A percentile compares a stretch with the other conserved stretches of the same genome.
phyloP scores from a whole-genome alignment of 371 early-diverging fungal species.

The Zopfochytrium polystomum region DNA sequence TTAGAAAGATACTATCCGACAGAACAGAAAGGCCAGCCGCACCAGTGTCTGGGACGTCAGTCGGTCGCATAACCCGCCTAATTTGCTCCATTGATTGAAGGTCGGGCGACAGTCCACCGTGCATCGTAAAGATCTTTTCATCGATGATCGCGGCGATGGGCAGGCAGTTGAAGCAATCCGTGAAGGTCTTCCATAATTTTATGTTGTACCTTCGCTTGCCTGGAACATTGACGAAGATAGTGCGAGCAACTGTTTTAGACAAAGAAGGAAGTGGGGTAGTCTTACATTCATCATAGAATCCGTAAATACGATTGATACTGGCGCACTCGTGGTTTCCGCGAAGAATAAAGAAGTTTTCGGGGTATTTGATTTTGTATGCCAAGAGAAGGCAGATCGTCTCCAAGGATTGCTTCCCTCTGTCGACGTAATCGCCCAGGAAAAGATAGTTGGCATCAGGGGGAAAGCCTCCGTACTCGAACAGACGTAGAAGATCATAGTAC shows the following conservation, averaged over 20 bases:
- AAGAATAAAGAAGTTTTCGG: slow-evolving; percentile 94
- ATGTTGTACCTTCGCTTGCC: slow-evolving; percentile 88
- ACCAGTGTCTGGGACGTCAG: slow-evolving; percentile 93
- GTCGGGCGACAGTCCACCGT: slow-evolving; percentile 94
- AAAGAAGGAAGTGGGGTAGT: no score
- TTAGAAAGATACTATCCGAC: no score
- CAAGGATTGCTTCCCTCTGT: slow-evolving; percentile 88
- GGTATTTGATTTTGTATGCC: slow-evolving; percentile 93
- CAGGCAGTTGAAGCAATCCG: slow-evolving; percentile 89
- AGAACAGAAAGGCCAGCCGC: no score
- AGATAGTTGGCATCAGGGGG: slow-evolving; percentile 89
- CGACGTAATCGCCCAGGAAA: slow-evolving; percentile 96
- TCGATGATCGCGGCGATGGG: slow-evolving; percentile 94
- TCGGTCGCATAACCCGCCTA: slow-evolving; percentile 85
- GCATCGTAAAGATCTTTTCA: slow-evolving; percentile 93
- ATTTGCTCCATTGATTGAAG: slow-evolving; percentile 86
- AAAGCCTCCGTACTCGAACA: slow-evolving; percentile 92
- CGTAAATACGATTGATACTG: slow-evolving; percentile 93
- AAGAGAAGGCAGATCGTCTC: slow-evolving; percentile 68
- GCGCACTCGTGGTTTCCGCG: slow-evolving; percentile 96
- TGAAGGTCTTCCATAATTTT: slow-evolving; percentile 91
- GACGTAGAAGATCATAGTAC: slow-evolving; percentile 89
- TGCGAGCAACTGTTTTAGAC: not conserved
- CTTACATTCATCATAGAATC: slow-evolving; percentile 98
- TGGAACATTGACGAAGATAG: slow-evolving; percentile 23